phyloP scores from a whole-genome alignment of 202 grass and related monocot species.

The Schoenoplectus triqueter region DNA sequence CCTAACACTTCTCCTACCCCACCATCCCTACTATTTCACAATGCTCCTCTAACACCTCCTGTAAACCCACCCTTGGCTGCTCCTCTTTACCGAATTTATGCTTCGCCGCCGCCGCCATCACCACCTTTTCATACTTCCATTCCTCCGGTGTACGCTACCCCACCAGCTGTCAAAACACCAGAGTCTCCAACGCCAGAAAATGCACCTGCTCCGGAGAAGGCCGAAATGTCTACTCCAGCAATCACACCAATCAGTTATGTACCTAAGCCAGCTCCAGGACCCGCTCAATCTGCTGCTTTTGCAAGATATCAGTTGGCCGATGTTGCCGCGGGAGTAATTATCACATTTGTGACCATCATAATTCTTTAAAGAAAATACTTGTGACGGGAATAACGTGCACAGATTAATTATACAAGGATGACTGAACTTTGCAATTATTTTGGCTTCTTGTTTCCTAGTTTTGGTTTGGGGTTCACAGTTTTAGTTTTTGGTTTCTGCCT shows the following conservation, averaged over 20 bases:
- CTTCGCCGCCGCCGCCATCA: slow-evolving; percentile 22
- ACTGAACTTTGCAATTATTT: background rate
- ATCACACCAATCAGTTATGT: background rate
- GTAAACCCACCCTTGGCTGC: background rate
- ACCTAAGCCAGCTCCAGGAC: background rate
- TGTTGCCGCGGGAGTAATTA: background rate
- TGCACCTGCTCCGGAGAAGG: slow-evolving; percentile 6
- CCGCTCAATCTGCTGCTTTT: slow-evolving; percentile 4
- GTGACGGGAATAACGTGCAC: background rate
- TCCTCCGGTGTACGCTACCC: background rate
- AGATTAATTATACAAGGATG: slow-evolving; percentile 17
- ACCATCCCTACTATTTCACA: background rate
- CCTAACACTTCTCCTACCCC: background rate
- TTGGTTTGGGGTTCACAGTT: background rate
- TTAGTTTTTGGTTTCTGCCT: background rate
- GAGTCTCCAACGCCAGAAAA: background rate
- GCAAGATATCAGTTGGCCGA: background rate
- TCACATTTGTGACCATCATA: slow-evolving; percentile 5
- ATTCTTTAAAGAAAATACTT: slow-evolving; percentile 20
- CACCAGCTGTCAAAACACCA: background rate
- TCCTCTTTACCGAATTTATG: slow-evolving; percentile 10
- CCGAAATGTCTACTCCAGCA: background rate
- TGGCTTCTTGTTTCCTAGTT: slow-evolving; percentile 19
- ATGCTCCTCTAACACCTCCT: background rate
- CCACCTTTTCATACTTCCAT: background rate